Evolutionary conservation across 495 filamentous ascomycete genomes (phyloP).

Genomic region (Extremus antarcticus): DNA sequence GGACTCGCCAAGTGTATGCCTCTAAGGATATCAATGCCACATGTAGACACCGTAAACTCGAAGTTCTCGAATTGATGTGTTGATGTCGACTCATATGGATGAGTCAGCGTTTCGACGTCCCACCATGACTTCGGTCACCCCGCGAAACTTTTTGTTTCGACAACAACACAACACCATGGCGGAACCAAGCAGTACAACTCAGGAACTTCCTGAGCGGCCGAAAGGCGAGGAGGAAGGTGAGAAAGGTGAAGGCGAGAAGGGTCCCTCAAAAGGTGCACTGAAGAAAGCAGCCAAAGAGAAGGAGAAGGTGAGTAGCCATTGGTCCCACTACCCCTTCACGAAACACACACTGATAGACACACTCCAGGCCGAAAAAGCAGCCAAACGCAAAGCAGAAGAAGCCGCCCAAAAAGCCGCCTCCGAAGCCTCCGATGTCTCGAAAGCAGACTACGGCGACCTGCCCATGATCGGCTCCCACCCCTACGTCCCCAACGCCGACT

Average conservation of each 20-base stretch:
- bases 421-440: conserved; percentile 31
- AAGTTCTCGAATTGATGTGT: too few relatives aligned
- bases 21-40: too few relatives aligned
- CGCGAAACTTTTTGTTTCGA: background rate
- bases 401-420: conserved; percentile 28
- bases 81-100: too few relatives aligned
- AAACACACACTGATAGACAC: background rate
- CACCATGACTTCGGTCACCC: background rate
- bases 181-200: background rate
- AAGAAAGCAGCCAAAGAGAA: conserved; percentile 61
- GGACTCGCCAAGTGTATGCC: too few relatives aligned
- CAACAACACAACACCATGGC: background rate
- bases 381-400: conserved; percentile 27
- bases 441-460: conserved; percentile 34
- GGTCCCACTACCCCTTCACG: background rate
- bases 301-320: conserved; percentile 39
- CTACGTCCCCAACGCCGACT: conserved; percentile 21
- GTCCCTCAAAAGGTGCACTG: conserved; percentile 50
- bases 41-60: too few relatives aligned
- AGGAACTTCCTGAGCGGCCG: conserved; percentile 19
- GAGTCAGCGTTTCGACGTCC: background rate
- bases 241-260: conserved; percentile 19
- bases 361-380: conserved; percentile 28
- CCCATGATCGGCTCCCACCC: conserved; percentile 27
- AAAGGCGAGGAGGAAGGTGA: conserved; percentile 13